Conservation (phyloP, 768 basidiomycete species). For the Candolleomyces efflorescens region DNA sequence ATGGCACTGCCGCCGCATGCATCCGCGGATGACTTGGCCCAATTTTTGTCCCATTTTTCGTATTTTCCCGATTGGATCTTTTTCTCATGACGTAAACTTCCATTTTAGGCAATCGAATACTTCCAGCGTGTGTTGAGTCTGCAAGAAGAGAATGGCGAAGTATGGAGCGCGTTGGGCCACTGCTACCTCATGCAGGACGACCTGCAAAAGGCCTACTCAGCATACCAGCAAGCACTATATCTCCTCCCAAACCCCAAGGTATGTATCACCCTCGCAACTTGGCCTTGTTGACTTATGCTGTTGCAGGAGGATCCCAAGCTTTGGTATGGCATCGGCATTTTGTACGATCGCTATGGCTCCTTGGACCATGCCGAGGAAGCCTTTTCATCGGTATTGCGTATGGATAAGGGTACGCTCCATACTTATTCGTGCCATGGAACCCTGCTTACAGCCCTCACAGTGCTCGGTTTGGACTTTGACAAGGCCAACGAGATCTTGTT, state of each 20-base stretch:
- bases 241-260: constrained; percentile 95
- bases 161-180: constrained; percentile 96
- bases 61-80: constrained; percentile 29
- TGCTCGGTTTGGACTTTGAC: constrained; percentile 78
- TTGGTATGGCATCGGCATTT: constrained; percentile 99
- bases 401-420: constrained; percentile 83
- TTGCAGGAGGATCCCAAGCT: constrained; percentile 89
- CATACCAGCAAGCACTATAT: constrained; percentile 97
- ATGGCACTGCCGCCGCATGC: constrained; percentile 19
- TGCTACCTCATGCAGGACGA: constrained; percentile 99
- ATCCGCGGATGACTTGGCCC: constrained; percentile 30
- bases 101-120: constrained; percentile 85
- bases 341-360: constrained; percentile 97
- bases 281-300: constrained; percentile 5
- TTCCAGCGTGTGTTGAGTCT: constrained; percentile 89
- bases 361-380: constrained; percentile 99
- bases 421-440: constrained; percentile 14
- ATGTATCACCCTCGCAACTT: constrained; percentile 10
- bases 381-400: constrained; percentile 90
- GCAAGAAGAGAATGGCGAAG: constrained; percentile 96
- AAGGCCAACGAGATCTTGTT: constrained; percentile 99
- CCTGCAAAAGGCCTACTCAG: constrained; percentile 96
- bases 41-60: constrained; percentile 13
- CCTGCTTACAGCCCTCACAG: constrained; percentile 20
- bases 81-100: constrained; percentile 35